These are phyloP conservation scores for Yamadazyma dushanensis DNA, from an alignment of 1,139 yeast genomes.

Conservation along the genomic window DNA sequence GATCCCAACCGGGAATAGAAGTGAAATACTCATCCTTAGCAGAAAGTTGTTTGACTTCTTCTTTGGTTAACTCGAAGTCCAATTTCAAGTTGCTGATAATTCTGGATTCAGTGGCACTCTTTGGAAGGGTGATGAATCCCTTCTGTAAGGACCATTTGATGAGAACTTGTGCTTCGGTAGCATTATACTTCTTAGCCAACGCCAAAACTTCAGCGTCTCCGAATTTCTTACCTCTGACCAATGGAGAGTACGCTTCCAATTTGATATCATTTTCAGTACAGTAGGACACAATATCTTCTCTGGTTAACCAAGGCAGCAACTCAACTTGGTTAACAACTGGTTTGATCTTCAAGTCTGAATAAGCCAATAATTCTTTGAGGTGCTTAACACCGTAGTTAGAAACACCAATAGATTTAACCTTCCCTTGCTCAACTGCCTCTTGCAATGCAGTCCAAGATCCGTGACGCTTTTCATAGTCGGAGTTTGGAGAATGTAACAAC, in stretches of 20 bases:
- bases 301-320: slow-evolving; percentile 72
- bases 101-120: slow-evolving; percentile 51
- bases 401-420: slow-evolving; percentile 70
- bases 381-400: slow-evolving; percentile 62
- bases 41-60: slow-evolving; percentile 24
- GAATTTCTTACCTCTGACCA: slow-evolving; percentile 59
- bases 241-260: slow-evolving; percentile 76
- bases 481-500: slow-evolving; percentile 39
- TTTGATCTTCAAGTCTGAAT: slow-evolving; percentile 47
- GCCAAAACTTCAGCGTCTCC: slow-evolving; percentile 44
- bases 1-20: slow-evolving; percentile 7
- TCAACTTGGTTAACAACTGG: slow-evolving; percentile 79
- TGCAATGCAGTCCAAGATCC: slow-evolving; percentile 44
- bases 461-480: slow-evolving; percentile 30
- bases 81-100: neutral
- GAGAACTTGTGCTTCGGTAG: slow-evolving; percentile 58
- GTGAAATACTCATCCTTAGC: slow-evolving; percentile 4
- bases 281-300: slow-evolving; percentile 57
- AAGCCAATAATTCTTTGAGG: slow-evolving; percentile 49
- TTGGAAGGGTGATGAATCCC: too few relatives aligned
- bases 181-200: slow-evolving; percentile 56
- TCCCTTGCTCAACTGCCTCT: slow-evolving; percentile 45
- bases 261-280: slow-evolving; percentile 54
- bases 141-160: too few relatives aligned
- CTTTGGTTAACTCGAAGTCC: slow-evolving; percentile 45